A percentile compares a stretch with the other conserved stretches of the same genome.
These are phyloP conservation scores for Zostera marina DNA, from an alignment of 116 monocot genomes.

Conservation along the genomic window DNA sequence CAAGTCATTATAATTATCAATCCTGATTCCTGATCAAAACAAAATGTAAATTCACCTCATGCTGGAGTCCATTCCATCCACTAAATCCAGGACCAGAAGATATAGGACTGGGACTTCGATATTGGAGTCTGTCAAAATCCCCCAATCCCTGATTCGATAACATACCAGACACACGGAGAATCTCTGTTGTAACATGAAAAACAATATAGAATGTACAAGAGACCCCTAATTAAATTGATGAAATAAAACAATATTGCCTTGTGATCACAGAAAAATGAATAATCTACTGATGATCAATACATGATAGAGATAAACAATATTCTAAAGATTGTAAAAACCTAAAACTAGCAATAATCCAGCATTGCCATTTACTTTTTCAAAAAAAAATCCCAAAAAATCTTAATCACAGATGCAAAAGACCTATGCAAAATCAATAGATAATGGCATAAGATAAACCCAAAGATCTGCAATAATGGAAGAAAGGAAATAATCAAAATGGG, in stretches of 20 bases:
- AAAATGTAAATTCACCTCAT: constrained; percentile 31
- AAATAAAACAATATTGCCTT: no score
- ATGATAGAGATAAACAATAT: no score
- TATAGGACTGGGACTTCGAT: constrained; percentile 45
- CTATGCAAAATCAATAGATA: no score
- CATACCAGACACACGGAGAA: constrained; percentile 35
- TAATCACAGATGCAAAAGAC: no score
- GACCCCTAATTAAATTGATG: no score
- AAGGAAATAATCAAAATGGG: not conserved
- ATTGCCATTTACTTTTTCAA: not conserved
- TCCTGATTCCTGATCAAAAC: no score
- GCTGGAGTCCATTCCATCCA: constrained; percentile 55
- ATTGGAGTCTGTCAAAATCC: constrained; percentile 30
- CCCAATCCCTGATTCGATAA: constrained; percentile 25
- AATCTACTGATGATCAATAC: no score
- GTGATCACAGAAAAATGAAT: no score
- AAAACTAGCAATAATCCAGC: not conserved
- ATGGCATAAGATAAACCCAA: no score
- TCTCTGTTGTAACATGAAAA: constrained; percentile 18
- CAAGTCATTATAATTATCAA: no score
- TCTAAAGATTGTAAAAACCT: not conserved
- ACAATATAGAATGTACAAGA: not conserved
- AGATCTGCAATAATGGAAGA: not conserved
- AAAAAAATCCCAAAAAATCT: not conserved
- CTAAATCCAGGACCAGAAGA: constrained; percentile 37